Evolutionary conservation across 2,329 filamentous ascomycete species (phyloP).

Genomic region (Fusarium guadeloupense): DNA sequence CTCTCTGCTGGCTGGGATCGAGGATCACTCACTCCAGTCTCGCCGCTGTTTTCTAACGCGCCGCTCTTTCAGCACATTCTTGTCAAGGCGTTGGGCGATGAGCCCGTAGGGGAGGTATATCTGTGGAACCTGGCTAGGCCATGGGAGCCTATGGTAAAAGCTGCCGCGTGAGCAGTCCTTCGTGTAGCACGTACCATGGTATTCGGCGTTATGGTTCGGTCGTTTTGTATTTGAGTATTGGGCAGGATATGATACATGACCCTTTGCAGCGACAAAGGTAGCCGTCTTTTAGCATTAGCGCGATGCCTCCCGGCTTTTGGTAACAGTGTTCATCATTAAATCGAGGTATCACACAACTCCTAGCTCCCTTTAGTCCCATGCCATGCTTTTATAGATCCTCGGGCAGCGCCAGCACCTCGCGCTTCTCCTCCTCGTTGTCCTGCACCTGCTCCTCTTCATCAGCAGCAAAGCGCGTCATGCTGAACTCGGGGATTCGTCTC

Average conservation of each 20-base stretch:
- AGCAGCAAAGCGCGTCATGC: constrained; percentile 64
- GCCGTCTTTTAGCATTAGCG: constrained; percentile 26
- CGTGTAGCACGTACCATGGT: constrained; percentile 5
- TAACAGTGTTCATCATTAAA: constrained; percentile 41
- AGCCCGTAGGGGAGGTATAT: constrained; percentile 50
- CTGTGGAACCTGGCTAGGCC: constrained; percentile 54
- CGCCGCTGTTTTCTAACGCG: constrained; percentile 42
- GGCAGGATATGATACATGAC: constrained; percentile 7
- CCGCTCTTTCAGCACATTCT: constrained; percentile 50
- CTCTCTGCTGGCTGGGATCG: constrained; percentile 44
- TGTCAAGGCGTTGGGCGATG: constrained; percentile 48
- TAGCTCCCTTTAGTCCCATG: constrained; percentile 39
- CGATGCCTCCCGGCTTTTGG: constrained; percentile 24
- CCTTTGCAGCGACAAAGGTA: constrained; percentile 13
- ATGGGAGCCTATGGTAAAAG: constrained; percentile 57
- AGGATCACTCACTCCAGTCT: constrained; percentile 38
- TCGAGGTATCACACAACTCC: constrained; percentile 46
- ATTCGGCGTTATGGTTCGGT: constrained; percentile 25
- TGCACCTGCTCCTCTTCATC: constrained; percentile 54
- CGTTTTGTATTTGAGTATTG: constrained; percentile 12
- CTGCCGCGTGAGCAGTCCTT: constrained; percentile 42
- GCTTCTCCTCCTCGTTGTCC: constrained; percentile 36
- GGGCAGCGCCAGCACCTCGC: constrained; percentile 38
- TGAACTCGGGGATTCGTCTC: constrained; percentile 60
- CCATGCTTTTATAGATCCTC: constrained; percentile 37